Percentiles rank a stretch among this genome's conserved stretches.
These are phyloP conservation scores for Przewalskia tangutica DNA, from an alignment of 257 asterid genomes.

Conservation along the genomic window DNA sequence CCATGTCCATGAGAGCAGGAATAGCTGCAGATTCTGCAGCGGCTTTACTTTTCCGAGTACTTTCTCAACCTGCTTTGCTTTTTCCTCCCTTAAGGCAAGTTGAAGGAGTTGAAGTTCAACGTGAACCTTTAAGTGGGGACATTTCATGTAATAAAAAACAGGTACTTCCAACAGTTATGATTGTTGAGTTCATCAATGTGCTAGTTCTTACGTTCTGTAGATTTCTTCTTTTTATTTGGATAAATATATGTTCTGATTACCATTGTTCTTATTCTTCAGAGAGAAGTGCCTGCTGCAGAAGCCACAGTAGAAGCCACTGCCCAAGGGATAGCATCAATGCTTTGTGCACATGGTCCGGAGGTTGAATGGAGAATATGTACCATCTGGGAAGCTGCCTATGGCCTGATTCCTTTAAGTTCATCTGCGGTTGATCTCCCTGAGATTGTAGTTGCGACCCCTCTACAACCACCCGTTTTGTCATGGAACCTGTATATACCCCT, in stretches of 20 bases:
- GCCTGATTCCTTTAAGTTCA: slow-evolving; percentile 90
- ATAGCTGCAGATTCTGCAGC: slow-evolving; percentile 98
- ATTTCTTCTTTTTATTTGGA: slow-evolving; percentile 1
- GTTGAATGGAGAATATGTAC: slow-evolving; percentile 99
- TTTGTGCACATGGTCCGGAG: slow-evolving; percentile 98
- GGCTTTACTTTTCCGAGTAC: slow-evolving; percentile 92
- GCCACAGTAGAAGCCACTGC: slow-evolving; percentile 97
- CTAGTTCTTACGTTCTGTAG: background rate
- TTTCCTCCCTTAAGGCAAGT: slow-evolving; percentile 90
- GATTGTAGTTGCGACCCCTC: slow-evolving; percentile 83
- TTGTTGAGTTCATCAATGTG: slow-evolving; percentile 3
- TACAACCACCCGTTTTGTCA: slow-evolving; percentile 87
- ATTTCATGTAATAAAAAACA: slow-evolving; percentile 59
- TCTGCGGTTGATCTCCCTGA: slow-evolving; percentile 97
- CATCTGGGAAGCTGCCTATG: slow-evolving; percentile 99
- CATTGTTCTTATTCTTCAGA: slow-evolving; percentile 32
- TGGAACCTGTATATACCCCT: slow-evolving; percentile 95
- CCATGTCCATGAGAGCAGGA: slow-evolving; percentile 99
- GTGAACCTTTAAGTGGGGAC: slow-evolving; percentile 45
- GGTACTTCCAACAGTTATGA: slow-evolving; percentile 27
- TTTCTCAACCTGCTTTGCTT: slow-evolving; percentile 94
- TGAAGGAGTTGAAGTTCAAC: slow-evolving; percentile 79
- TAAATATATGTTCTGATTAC: background rate
- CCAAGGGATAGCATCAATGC: slow-evolving; percentile 99
- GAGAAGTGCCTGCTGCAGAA: slow-evolving; percentile 68